These are phyloP conservation scores for Ceratocystiopsis sp. DNA, from an alignment of 2,329 filamentous ascomycete genomes.

Conservation along the genomic window DNA sequence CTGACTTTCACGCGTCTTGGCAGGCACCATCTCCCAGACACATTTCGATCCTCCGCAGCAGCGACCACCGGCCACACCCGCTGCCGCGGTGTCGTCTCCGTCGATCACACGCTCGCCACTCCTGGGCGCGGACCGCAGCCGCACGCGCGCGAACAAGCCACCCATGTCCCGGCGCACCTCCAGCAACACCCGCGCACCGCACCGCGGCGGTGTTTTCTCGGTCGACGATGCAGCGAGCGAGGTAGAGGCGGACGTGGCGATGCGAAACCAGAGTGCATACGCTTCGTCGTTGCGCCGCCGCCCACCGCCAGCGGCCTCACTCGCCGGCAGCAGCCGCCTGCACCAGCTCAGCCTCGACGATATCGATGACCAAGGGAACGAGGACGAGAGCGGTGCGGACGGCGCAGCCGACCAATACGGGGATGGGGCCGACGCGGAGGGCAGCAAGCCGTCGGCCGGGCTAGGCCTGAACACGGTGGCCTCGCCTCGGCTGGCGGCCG, in stretches of 20 bases:
- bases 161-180: slow-evolving; percentile 56
- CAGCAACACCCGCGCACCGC: slow-evolving; percentile 51
- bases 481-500: not conserved
- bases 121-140: slow-evolving; percentile 29
- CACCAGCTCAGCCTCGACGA: slow-evolving; percentile 14
- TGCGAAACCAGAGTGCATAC: slow-evolving; percentile 22
- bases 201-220: slow-evolving; percentile 75
- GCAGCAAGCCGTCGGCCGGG: slow-evolving; percentile 3
- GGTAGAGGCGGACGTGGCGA: slow-evolving; percentile 50
- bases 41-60: too few species aligned
- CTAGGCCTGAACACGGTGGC: too few species aligned
- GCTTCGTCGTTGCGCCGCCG: slow-evolving; percentile 8
- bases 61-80: too few species aligned
- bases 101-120: slow-evolving; percentile 26
- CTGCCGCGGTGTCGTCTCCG: slow-evolving; percentile 2
- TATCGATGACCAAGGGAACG: slow-evolving; percentile 3
- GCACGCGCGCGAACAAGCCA: slow-evolving; percentile 50
- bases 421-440: too few species aligned
- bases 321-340: slow-evolving; percentile 8
- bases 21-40: slow-evolving; percentile 2
- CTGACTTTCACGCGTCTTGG: not conserved
- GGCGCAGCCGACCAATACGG: too few species aligned
- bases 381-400: slow-evolving; percentile 7
- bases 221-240: slow-evolving; percentile 77
- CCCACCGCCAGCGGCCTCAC: not conserved